Base-by-base conservation (phyloP, 2,329 filamentous ascomycete species). In the Pseudodiploospora longispora region DNA sequence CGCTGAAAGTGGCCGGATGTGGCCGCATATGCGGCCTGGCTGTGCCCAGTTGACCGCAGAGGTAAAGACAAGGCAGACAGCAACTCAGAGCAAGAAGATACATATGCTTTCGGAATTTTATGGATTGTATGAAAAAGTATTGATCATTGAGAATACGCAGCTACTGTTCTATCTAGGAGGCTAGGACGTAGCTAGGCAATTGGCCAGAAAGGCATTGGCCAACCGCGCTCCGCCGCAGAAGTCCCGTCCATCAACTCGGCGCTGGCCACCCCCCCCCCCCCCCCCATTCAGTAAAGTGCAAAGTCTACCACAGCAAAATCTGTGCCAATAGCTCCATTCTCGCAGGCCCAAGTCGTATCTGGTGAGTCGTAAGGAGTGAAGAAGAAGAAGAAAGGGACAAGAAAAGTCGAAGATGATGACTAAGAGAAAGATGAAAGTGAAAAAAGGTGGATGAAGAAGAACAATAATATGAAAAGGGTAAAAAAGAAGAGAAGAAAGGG, bases 11-110 rank as follows among this genome's bases (percentile, higher is more conserved):
- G 31, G 8, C 46, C 45, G 52, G 50, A 41, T 19, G 50, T 47
- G 57, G 56, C 56, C 49, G 54, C 52, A 59, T 50, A 56, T 56
- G 43, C 40, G 56, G 55, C 53, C 53, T 40, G 52, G 53, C 48
- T 49, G 50, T 51, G 47, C 47, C 32, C 40, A 37, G 42, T 32
- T 28, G 33, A 44, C 45, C 29, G 44, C 35, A 36, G 29, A 42
- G 8, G n/a, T n/a, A 37, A 38, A 37, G 38, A 41, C 45, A 35
- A 47, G 45, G 45, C 45, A 47, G 45, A 47, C 42, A 38, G 27
- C 19, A 19, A 19, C 19, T 19, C 19, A 19, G 19, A 19, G 19
- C 19, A 19, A 19, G 19, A 19, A 19, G 19, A 19, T 19, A 19
- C 19, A 19, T 19, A 19, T 19, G 19, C 19, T 19, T 19, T 19